Conservation (phyloP, 2,329 filamentous ascomycete species). For the Colletotrichum eremochloae region DNA sequence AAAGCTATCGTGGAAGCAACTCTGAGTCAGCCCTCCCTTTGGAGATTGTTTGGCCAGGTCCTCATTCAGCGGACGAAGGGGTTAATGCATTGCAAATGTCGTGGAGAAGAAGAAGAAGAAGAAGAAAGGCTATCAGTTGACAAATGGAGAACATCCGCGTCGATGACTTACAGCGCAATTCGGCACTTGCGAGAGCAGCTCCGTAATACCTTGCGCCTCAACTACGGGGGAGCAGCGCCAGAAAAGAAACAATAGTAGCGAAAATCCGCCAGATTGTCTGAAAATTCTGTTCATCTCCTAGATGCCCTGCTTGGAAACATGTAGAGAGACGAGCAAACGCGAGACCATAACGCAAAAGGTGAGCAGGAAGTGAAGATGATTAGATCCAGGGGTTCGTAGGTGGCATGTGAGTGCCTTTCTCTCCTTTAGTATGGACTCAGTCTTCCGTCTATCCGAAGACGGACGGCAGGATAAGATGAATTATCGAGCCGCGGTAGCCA, state of each 20-base stretch:
- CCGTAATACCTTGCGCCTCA: conserved; percentile 28
- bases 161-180: conserved; percentile 33
- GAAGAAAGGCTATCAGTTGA: background rate
- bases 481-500: conserved; percentile 25
- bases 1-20: conserved; percentile 21
- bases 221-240: conserved; percentile 2
- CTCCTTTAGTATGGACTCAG: conserved; percentile 11
- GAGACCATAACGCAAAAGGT: background rate
- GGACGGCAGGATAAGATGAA: background rate
- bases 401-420: background rate
- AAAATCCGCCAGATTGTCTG: conserved; percentile 16
- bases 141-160: background rate
- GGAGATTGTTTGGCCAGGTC: conserved; percentile 12
- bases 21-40: conserved; percentile 27
- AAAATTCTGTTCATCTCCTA: conserved; percentile 29
- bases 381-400: background rate
- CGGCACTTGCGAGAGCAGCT: conserved; percentile 22
- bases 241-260: conserved; percentile 23
- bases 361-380: background rate
- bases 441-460: background rate
- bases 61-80: background rate
- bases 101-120: background rate
- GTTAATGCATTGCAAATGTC: background rate
- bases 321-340: conserved; percentile 7
- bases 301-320: conserved; percentile 29